These are phyloP conservation scores for Aspergillus texensis DNA, from an alignment of 2,329 filamentous ascomycete species.

Conservation along the genomic window DNA sequence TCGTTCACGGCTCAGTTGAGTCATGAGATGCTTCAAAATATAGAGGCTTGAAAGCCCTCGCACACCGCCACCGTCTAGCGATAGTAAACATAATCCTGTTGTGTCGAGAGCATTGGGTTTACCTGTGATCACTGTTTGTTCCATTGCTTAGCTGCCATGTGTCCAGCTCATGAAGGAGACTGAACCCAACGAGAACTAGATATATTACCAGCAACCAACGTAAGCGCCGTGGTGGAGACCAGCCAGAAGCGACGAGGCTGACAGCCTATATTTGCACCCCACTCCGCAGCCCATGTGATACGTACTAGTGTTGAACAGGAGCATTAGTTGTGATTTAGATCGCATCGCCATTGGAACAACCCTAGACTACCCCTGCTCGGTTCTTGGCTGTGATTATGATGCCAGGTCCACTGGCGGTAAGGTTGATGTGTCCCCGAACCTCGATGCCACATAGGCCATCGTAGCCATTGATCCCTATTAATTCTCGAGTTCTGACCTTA, in stretches of 20 bases:
- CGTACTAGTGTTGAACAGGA: background rate
- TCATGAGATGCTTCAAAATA: conserved; percentile 38
- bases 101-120: background rate
- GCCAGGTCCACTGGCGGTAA: background rate
- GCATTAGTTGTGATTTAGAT: background rate
- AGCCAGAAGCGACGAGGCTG: background rate
- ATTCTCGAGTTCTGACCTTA: background rate
- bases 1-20: conserved; percentile 21
- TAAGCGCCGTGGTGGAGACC: background rate
- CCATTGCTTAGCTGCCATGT: background rate
- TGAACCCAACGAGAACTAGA: background rate
- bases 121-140: background rate
- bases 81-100: background rate
- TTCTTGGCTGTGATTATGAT: background rate
- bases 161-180: background rate
- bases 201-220: background rate
- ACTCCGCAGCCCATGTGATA: background rate
- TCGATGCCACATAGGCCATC: background rate
- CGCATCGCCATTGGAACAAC: background rate
- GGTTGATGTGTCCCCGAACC: background rate
- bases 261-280: background rate
- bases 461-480: background rate
- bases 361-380: background rate
- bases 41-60: conserved; percentile 39
- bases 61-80: conserved; percentile 41